Conservation (phyloP, 495 filamentous ascomycete genomes). For the Lasiosphaeria hispida region DNA sequence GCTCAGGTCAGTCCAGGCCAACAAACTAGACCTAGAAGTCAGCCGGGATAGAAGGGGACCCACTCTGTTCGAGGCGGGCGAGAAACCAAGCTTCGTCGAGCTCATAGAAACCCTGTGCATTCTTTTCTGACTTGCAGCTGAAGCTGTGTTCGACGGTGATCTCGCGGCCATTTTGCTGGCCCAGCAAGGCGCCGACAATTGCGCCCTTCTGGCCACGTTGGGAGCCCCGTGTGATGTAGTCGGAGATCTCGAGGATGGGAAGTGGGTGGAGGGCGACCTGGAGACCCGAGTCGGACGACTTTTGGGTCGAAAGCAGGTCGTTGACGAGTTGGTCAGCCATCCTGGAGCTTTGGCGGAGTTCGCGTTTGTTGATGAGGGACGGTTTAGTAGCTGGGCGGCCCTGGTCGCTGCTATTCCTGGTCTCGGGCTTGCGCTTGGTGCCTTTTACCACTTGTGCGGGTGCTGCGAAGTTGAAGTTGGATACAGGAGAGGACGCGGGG, state of each 20-base stretch:
- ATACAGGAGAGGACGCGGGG: constrained; percentile 5
- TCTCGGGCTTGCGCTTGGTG: constrained; percentile 4
- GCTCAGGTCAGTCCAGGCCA: neutral
- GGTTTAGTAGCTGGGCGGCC: neutral
- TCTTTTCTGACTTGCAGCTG: constrained; percentile 62
- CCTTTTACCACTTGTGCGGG: neutral
- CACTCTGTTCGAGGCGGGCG: constrained; percentile 80
- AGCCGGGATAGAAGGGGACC: constrained; percentile 26
- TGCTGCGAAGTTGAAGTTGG: neutral
- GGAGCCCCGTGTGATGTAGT: constrained; percentile 89
- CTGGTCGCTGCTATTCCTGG: neutral
- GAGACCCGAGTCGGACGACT: constrained; percentile 71
- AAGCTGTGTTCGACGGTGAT: constrained; percentile 92
- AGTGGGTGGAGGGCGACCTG: constrained; percentile 89
- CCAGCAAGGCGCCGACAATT: constrained; percentile 81
- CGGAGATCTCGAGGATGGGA: constrained; percentile 91
- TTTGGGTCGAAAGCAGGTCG: constrained; percentile 45
- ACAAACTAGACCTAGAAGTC: neutral
- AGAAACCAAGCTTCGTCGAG: constrained; percentile 73
- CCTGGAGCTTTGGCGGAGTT: neutral
- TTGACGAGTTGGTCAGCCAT: constrained; percentile 25
- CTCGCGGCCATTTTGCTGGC: constrained; percentile 84
- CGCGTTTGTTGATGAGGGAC: neutral
- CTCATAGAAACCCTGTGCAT: constrained; percentile 49
- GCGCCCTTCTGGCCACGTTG: constrained; percentile 71